Evolutionary conservation across 257 asterid genomes (phyloP), one percentile per base, ranked within the genome.

Genomic region (Thymus mandschuricus): DNA sequence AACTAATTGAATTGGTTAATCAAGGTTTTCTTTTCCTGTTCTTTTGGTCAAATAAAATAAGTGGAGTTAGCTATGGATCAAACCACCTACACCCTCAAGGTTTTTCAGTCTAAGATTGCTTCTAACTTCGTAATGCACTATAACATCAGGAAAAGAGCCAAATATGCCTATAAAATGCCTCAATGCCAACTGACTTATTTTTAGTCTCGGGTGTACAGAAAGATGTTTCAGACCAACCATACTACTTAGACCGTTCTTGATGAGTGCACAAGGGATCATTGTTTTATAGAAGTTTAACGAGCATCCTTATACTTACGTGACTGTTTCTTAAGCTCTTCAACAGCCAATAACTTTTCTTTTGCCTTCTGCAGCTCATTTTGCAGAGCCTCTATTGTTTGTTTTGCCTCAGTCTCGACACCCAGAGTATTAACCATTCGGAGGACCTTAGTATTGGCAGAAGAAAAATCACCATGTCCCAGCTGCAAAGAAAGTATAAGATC

Each of bases 391-490:
- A 95, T 95, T 50, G 98, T 92, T 81, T 86, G 93, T 77, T 88
- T 95, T 69, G 98, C 95, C 86, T 95, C 99, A 55, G 82, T 90
- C 56, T 95, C 99, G 35, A 84, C 96, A 35, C 89, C 89, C 61
- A 95, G 86, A 79, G 97, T 95, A 81, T 88, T 89, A 69, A 92
- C 96, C 99, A 95, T 92, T 75, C 96, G 93, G 66, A 95, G 77
- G 78, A 95, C 98, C 84, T 95, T 95, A 54, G 99, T 92, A 74
- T 78, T 92, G 78, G 97, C 86, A 59, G 98, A 81, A 71, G 99
- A 89, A 87, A 85, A 95, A 76, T 92, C 97, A 30, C 98, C 99
- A 79, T 88, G 99, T 40, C 99, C 99, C 76, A 95, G 79, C 98
- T 95, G 86, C 80, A 88, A 69, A 69, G 71, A 64, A 66, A 68